Conservation (phyloP, 2,329 filamentous ascomycete genomes). For the Herpotrichia juniperi region DNA sequence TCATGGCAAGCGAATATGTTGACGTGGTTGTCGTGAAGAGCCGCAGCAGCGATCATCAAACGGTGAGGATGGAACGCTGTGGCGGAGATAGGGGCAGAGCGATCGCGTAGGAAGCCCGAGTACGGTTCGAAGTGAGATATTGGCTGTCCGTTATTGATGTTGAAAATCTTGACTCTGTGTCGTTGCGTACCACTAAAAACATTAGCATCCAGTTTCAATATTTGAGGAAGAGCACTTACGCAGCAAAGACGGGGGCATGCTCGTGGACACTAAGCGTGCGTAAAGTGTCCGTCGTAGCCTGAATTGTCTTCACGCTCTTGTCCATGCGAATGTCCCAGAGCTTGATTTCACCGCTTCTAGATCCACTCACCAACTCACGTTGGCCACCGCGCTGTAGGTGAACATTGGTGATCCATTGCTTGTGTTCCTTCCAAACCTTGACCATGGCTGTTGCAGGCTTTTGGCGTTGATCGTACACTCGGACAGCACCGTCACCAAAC, state of each 20-base stretch:
- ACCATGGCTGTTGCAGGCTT: conserved; percentile 90
- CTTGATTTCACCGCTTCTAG: conserved; percentile 89
- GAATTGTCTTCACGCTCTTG: conserved; percentile 73
- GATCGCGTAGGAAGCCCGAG: conserved; percentile 83
- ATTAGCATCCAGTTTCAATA: conserved; percentile 22
- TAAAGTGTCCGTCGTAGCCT: conserved; percentile 77
- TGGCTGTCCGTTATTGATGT: conserved; percentile 74
- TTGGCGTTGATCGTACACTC: conserved; percentile 89
- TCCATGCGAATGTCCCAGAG: conserved; percentile 96
- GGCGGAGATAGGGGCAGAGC: conserved; percentile 80
- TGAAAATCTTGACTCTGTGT: conserved; percentile 90
- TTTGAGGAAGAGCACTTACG: conserved; percentile 64
- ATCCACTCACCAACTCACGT: conserved; percentile 87
- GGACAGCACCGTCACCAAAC: conserved; percentile 92
- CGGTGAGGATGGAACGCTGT: conserved; percentile 96
- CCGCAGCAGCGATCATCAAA: conserved; percentile 87
- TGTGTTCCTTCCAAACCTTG: conserved; percentile 94
- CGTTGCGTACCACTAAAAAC: conserved; percentile 79
- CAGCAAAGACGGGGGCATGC: conserved; percentile 92
- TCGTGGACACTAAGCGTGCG: conserved; percentile 92
- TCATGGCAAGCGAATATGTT: conserved; percentile 72
- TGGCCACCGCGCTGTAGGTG: conserved; percentile 97
- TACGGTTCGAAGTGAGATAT: conserved; percentile 89
- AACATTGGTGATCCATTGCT: conserved; percentile 93
- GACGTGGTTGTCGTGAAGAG: conserved; percentile 85